Evolutionary conservation across 2,329 filamentous ascomycete genomes (phyloP).

Genomic region (Fusarium albosuccineum): DNA sequence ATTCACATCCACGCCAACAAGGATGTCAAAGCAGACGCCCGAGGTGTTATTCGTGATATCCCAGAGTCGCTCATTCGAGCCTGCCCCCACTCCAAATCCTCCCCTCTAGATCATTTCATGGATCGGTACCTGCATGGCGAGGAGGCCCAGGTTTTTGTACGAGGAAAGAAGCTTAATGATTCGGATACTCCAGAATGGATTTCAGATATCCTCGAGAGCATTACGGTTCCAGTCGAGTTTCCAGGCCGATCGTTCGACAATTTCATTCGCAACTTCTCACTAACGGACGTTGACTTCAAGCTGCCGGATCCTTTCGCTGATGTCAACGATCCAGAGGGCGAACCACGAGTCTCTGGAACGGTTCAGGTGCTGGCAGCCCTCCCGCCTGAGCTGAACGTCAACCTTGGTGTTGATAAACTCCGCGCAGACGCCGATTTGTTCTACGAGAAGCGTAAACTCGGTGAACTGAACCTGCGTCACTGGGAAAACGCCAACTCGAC

Average conservation of each 20-base stretch:
- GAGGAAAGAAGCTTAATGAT: constrained; percentile 77
- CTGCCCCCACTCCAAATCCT: constrained; percentile 83
- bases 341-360: constrained; percentile 85
- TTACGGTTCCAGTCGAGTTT: constrained; percentile 87
- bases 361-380: constrained; percentile 83
- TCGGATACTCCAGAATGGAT: constrained; percentile 85
- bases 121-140: constrained; percentile 85
- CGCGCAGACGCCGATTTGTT: constrained; percentile 83
- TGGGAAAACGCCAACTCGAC: constrained; percentile 91
- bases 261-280: constrained; percentile 87
- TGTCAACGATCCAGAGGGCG: constrained; percentile 77
- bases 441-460: constrained; percentile 83
- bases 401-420: constrained; percentile 81
- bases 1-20: constrained; percentile 77
- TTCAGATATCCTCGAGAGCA: constrained; percentile 80
- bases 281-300: constrained; percentile 87
- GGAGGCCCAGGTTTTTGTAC: constrained; percentile 83
- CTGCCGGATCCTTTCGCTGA: constrained; percentile 85
- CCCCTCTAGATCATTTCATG: constrained; percentile 86
- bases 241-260: constrained; percentile 85
- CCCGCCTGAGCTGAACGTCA: constrained; percentile 89
- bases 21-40: constrained; percentile 76
- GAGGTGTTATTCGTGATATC: constrained; percentile 78
- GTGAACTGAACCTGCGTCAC: constrained; percentile 80
- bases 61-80: constrained; percentile 77